Conservation (phyloP, 2,329 filamentous ascomycete species). For the Byssoonygena ceratinophila region DNA sequence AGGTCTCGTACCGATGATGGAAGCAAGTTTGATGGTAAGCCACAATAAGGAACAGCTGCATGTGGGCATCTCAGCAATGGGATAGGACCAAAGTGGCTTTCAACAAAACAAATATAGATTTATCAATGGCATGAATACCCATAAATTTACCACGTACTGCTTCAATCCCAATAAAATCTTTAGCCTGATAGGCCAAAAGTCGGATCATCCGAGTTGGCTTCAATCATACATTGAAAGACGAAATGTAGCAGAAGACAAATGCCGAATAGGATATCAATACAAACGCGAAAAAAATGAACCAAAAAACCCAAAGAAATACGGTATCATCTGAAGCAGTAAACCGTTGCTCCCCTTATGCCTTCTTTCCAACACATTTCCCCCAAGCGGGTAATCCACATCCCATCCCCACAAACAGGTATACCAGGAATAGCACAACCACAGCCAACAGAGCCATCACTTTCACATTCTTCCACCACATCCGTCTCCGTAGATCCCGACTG, state of each 20-base stretch:
- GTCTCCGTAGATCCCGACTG: conserved; percentile 71
- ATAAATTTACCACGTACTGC: too few relatives aligned
- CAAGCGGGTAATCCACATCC: conserved; percentile 57
- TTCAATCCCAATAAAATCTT: too few relatives aligned
- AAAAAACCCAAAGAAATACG: background rate
- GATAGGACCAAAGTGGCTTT: background rate
- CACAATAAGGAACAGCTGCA: conserved; percentile 16
- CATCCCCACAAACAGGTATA: conserved; percentile 62
- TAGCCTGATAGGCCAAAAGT: too few relatives aligned
- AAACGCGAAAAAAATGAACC: background rate
- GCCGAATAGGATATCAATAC: conserved; percentile 1
- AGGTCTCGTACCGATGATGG: conserved; percentile 23
- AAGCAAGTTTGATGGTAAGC: conserved; percentile 35
- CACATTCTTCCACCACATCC: conserved; percentile 99
- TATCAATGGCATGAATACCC: too few relatives aligned
- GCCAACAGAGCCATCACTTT: conserved; percentile 84
- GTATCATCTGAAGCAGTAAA: background rate
- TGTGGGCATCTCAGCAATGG: too few relatives aligned
- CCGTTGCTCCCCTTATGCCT: background rate
- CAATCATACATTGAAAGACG: too few relatives aligned
- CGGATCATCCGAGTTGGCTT: too few relatives aligned
- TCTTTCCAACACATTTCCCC: conserved; percentile 34
- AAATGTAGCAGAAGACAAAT: background rate
- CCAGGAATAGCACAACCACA: conserved; percentile 53
- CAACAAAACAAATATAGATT: too few relatives aligned